phyloP scores from a whole-genome alignment of 768 basidiomycete species.

The Termitomyces sp. region DNA sequence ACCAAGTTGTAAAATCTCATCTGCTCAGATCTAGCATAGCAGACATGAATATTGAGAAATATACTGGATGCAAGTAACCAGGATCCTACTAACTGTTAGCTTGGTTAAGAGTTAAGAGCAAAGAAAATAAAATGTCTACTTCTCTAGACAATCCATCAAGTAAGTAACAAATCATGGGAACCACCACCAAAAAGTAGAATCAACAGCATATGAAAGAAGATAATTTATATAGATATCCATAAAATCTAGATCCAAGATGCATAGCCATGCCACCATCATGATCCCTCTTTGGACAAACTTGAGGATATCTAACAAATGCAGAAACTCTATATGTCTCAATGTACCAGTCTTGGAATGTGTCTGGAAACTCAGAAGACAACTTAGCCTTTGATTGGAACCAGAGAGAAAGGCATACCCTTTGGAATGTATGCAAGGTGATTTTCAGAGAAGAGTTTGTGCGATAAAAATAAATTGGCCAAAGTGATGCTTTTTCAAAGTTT shows the following conservation, averaged over 20 bases:
- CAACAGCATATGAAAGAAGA: background rate
- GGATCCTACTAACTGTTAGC: background rate
- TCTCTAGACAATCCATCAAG: conserved; percentile 8
- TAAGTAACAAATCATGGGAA: conserved; percentile 3
- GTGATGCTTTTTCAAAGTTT: too few relatives aligned
- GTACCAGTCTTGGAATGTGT: background rate
- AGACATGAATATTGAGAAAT: conserved; percentile 22
- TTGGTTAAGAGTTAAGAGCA: background rate
- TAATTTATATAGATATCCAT: conserved; percentile 11
- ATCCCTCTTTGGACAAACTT: conserved; percentile 4
- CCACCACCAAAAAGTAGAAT: background rate
- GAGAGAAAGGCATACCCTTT: conserved; percentile 1
- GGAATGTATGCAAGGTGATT: too few relatives aligned
- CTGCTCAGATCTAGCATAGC: conserved; percentile 20
- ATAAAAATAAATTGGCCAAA: too few relatives aligned
- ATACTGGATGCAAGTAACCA: too few relatives aligned
- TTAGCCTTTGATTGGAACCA: background rate
- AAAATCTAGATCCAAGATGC: conserved; percentile 9
- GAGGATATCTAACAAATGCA: conserved; percentile 17
- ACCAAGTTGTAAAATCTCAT: conserved; percentile 24
- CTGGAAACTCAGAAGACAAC: background rate
- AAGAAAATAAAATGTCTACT: background rate
- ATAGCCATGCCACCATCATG: conserved; percentile 8
- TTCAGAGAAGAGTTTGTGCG: too few relatives aligned
- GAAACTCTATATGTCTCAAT: background rate